Evolutionary conservation across 441 rosid species (phyloP).

Genomic region (Cnidoscolus chayamansa): DNA sequence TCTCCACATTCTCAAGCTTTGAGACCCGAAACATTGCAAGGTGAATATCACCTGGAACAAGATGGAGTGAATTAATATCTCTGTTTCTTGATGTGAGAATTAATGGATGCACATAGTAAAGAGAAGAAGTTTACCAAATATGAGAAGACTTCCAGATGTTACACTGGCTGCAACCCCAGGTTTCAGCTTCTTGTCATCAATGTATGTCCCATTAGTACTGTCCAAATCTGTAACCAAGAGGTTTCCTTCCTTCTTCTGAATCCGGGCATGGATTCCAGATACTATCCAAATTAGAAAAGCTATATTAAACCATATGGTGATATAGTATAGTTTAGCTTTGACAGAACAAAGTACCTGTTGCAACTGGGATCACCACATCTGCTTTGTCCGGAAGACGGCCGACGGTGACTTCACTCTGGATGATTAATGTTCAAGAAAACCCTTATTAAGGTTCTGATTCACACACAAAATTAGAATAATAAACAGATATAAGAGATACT

Average conservation of each 20-base stretch:
- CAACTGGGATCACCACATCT: slow-evolving; percentile 83
- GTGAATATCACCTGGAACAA: slow-evolving; percentile 54
- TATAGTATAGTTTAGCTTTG: background rate
- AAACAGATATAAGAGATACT: slow-evolving; percentile 24
- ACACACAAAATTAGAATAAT: background rate
- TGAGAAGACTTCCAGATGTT: slow-evolving; percentile 55
- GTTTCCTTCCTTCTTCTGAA: slow-evolving; percentile 53
- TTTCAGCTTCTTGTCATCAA: slow-evolving; percentile 51
- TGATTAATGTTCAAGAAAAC: background rate
- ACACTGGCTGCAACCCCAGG: slow-evolving; percentile 64
- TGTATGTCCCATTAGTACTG: slow-evolving; percentile 83
- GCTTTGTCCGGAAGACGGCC: slow-evolving; percentile 79
- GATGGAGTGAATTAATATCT: background rate
- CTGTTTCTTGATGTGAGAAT: background rate
- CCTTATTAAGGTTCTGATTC: background rate
- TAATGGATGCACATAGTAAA: no score
- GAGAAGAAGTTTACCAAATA: slow-evolving; percentile 45
- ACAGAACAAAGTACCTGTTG: slow-evolving; percentile 49
- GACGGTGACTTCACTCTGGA: slow-evolving; percentile 55
- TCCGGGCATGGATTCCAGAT: slow-evolving; percentile 73
- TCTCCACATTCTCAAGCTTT: slow-evolving; percentile 44
- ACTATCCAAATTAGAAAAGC: slow-evolving; percentile 34
- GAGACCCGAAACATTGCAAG: slow-evolving; percentile 68
- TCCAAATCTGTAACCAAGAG: slow-evolving; percentile 73
- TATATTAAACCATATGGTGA: background rate